Conservation (phyloP, 2,329 filamentous ascomycete genomes). For the Tolypocladium tropicale region DNA sequence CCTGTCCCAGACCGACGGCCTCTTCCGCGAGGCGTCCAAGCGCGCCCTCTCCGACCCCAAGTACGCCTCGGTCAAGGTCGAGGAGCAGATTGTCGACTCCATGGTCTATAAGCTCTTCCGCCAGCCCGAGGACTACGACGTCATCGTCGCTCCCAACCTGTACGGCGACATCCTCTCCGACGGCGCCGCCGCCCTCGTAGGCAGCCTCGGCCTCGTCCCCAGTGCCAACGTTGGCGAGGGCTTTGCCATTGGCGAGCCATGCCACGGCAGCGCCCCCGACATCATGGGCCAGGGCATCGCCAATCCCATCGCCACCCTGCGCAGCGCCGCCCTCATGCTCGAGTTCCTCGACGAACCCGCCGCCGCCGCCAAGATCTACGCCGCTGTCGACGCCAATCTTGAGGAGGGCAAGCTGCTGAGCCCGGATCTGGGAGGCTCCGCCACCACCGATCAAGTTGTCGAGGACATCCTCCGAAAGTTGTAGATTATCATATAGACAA, state of each 20-base stretch:
- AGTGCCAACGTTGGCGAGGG: slow-evolving; percentile 89
- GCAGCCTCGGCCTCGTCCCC: slow-evolving; percentile 83
- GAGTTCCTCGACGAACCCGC: slow-evolving; percentile 85
- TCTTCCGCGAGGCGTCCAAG: slow-evolving; percentile 77
- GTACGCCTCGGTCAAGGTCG: slow-evolving; percentile 58
- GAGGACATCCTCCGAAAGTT: slow-evolving; percentile 77
- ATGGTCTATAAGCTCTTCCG: slow-evolving; percentile 99
- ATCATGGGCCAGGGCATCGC: slow-evolving; percentile 89
- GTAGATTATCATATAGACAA: slow-evolving; percentile 33
- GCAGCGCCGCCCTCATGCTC: slow-evolving; percentile 87
- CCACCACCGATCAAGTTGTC: slow-evolving; percentile 77
- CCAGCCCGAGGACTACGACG: slow-evolving; percentile 89
- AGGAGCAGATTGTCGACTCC: slow-evolving; percentile 97
- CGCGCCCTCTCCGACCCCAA: slow-evolving; percentile 55
- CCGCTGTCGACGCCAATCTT: slow-evolving; percentile 82
- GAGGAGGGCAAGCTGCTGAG: slow-evolving; percentile 73
- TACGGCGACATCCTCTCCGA: slow-evolving; percentile 97
- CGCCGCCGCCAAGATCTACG: slow-evolving; percentile 83
- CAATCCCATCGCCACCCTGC: slow-evolving; percentile 90
- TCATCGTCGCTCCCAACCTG: slow-evolving; percentile 94
- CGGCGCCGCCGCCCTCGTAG: slow-evolving; percentile 87
- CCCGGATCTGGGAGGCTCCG: slow-evolving; percentile 83
- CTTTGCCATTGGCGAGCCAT: slow-evolving; percentile 96
- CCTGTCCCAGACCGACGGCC: slow-evolving; percentile 86
- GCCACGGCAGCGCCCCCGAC: slow-evolving; percentile 91